Evolutionary conservation across 257 asterid genomes (phyloP).

Genomic region (Haberlea rhodopensis): DNA sequence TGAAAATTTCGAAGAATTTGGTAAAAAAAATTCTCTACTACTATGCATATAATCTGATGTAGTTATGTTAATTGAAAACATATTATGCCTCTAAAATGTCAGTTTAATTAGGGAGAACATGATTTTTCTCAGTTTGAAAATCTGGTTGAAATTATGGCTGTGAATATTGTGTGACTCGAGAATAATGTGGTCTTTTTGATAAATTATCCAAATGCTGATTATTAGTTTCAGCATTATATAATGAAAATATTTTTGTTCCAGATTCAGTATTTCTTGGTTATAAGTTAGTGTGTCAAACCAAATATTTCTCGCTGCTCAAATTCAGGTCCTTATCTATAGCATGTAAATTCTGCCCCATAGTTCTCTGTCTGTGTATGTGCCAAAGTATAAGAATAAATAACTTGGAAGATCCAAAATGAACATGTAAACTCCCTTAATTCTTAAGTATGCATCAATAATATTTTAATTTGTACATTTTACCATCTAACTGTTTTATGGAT

Average conservation of each 20-base stretch:
- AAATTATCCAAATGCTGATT: not conserved
- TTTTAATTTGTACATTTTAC: not conserved
- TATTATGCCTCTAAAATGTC: too few relatives aligned
- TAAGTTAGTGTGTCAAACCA: not conserved
- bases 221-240: not conserved
- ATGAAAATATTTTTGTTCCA: not conserved
- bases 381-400: slow-evolving; percentile 7
- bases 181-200: too few relatives aligned
- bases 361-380: slow-evolving; percentile 1
- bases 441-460: not conserved
- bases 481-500: not conserved
- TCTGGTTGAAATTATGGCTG: too few relatives aligned
- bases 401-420: not conserved
- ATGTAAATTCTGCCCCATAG: not conserved
- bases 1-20: too few relatives aligned
- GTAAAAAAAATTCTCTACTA: too few relatives aligned
- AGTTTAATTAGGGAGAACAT: too few relatives aligned
- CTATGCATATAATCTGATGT: too few relatives aligned
- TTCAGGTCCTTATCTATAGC: not conserved
- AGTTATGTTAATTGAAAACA: too few relatives aligned
- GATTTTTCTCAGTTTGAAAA: too few relatives aligned
- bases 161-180: too few relatives aligned
- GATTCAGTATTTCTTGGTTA: slow-evolving; percentile 7
- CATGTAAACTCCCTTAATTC: not conserved
- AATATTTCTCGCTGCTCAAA: slow-evolving; percentile 6